A percentile compares a stretch with the other conserved stretches of the same genome.
Evolutionary conservation across 208 protist genomes (phyloP).

Genomic region (Endotrypanum monterogeii): DNA sequence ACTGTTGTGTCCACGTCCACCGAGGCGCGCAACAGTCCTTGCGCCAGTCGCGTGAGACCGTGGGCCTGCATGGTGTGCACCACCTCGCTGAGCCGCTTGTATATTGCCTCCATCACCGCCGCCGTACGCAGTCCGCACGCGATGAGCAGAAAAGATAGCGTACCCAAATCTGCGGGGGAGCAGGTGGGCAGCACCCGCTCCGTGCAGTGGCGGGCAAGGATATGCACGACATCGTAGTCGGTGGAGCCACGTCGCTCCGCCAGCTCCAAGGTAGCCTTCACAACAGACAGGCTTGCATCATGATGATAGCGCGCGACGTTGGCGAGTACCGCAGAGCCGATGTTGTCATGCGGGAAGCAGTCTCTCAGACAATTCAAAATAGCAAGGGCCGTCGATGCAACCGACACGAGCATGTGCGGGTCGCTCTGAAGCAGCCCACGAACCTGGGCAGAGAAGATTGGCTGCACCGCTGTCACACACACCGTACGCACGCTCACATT

Average conservation of each 20-base stretch:
- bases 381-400: slow-evolving; percentile 42
- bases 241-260: slow-evolving; percentile 53
- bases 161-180: slow-evolving; percentile 42
- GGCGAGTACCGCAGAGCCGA: slow-evolving; percentile 61
- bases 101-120: slow-evolving; percentile 43
- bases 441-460: slow-evolving; percentile 69
- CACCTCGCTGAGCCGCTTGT: slow-evolving; percentile 39
- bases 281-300: slow-evolving; percentile 41
- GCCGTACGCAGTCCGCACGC: slow-evolving; percentile 65
- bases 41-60: slow-evolving; percentile 42
- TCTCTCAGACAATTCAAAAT: slow-evolving; percentile 70
- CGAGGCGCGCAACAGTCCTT: slow-evolving; percentile 51
- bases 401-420: slow-evolving; percentile 53
- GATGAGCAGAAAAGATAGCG: slow-evolving; percentile 57
- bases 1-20: slow-evolving; percentile 52
- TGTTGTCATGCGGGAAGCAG: slow-evolving; percentile 72
- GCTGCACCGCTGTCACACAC: slow-evolving; percentile 71
- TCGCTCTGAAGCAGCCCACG: slow-evolving; percentile 74
- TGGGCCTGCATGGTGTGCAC: slow-evolving; percentile 28
- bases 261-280: slow-evolving; percentile 58
- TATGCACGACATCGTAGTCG: slow-evolving; percentile 57
- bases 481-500: slow-evolving; percentile 50
- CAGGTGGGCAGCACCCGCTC: slow-evolving; percentile 48
- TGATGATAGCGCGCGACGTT: slow-evolving; percentile 59
- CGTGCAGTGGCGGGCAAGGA: slow-evolving; percentile 57